phyloP scores from a whole-genome alignment of 495 filamentous ascomycete species.

The Penicillium pulvis region DNA sequence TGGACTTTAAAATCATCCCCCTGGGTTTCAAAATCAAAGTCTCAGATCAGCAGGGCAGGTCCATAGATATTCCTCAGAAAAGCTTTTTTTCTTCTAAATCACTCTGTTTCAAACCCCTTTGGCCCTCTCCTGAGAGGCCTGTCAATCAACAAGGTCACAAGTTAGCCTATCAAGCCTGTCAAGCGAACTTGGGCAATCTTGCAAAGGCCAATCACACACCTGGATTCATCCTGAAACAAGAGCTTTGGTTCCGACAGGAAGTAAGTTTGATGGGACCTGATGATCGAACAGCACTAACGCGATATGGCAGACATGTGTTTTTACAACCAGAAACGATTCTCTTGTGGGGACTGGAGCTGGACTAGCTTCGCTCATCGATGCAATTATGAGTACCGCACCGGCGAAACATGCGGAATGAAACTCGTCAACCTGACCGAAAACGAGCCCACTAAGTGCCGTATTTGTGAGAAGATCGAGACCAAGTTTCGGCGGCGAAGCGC shows the following conservation, averaged over 20 bases:
- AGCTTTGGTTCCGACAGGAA: constrained; percentile 30
- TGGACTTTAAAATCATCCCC: constrained; percentile 33
- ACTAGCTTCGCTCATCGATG: constrained; percentile 92
- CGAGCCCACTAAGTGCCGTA: constrained; percentile 65
- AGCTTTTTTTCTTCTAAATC: constrained; percentile 16
- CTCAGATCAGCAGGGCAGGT: constrained; percentile 21
- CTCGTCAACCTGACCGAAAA: constrained; percentile 73
- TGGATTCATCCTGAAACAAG: constrained; percentile 39
- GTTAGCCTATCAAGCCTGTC: constrained; percentile 42
- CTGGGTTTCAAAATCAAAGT: constrained; percentile 38
- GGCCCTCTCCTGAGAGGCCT: constrained; percentile 6
- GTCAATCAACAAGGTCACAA: constrained; percentile 30
- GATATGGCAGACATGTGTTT: constrained; percentile 57
- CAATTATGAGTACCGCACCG: constrained; percentile 93
- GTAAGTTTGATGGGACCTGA: constrained; percentile 37
- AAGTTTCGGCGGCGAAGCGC: constrained; percentile 75
- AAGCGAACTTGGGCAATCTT: constrained; percentile 29
- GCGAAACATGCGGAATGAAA: constrained; percentile 97
- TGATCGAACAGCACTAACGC: constrained; percentile 33
- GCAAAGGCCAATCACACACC: constrained; percentile 38
- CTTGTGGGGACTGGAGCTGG: constrained; percentile 95
- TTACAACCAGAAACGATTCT: constrained; percentile 58
- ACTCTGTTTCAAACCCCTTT: constrained; percentile 34
- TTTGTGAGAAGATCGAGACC: constrained; percentile 90
- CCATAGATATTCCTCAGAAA: constrained; percentile 29